Conservation (phyloP, 148 eudicot species). For the Rhododendron molle region DNA sequence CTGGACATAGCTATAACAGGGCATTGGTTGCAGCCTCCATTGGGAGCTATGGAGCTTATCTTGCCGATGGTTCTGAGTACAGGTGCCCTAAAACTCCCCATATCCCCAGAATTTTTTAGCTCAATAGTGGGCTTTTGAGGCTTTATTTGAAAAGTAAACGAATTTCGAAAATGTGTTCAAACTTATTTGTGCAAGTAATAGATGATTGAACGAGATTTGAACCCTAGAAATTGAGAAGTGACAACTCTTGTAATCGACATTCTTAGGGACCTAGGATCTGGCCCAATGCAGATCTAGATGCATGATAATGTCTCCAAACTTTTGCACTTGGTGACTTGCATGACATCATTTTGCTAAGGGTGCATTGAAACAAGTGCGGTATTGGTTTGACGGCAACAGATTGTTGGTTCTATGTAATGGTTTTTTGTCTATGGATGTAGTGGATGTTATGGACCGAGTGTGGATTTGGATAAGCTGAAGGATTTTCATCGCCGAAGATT, state of each 20-base stretch:
- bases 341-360: not conserved
- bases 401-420: not conserved
- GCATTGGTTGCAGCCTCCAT: constrained; percentile 89
- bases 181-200: not conserved
- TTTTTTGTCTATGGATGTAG: constrained; percentile 21
- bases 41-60: constrained; percentile 95
- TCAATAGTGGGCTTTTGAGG: not conserved
- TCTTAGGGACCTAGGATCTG: not conserved
- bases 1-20: constrained; percentile 39
- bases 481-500: constrained; percentile 78
- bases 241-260: not conserved
- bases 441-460: constrained; percentile 56
- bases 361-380: not conserved
- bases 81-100: constrained; percentile 28
- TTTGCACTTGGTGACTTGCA: not conserved
- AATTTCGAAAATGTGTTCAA: not conserved
- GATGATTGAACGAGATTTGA: not conserved
- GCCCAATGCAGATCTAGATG: not conserved
- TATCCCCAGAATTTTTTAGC: not conserved
- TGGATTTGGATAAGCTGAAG: constrained; percentile 60
- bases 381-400: not conserved
- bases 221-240: not conserved
- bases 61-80: constrained; percentile 95
- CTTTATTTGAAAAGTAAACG: not conserved
- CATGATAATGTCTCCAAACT: not conserved